Conservation (phyloP, 208 protist genomes). For the Acanthamoeba castellanii region DNA sequence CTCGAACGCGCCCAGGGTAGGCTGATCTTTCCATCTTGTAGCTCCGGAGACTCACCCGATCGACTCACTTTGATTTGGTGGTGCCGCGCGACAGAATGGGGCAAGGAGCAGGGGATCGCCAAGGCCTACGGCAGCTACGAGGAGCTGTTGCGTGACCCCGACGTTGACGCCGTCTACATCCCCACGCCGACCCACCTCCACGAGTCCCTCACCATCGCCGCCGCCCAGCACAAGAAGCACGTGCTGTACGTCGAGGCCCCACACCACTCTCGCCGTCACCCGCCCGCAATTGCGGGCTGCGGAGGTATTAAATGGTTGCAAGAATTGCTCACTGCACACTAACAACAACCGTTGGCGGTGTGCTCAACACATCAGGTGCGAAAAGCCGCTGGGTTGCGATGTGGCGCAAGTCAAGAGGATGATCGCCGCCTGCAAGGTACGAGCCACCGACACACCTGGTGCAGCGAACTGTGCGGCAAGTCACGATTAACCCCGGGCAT, state of each 20-base stretch:
- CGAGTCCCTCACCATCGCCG: neutral
- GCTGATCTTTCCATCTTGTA: neutral
- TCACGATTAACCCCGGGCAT: too few relatives aligned
- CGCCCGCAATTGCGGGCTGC: neutral
- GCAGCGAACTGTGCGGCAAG: too few relatives aligned
- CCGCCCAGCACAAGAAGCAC: constrained; percentile 60
- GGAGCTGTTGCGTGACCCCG: constrained; percentile 28
- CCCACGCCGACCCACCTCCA: constrained; percentile 43
- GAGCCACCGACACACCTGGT: too few relatives aligned
- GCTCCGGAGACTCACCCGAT: neutral
- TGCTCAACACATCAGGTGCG: neutral
- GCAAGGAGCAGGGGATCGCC: neutral
- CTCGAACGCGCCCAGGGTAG: constrained; percentile 6
- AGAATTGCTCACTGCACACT: too few relatives aligned
- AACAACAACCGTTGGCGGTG: too few relatives aligned
- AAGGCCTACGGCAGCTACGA: constrained; percentile 25
- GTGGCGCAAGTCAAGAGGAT: neutral
- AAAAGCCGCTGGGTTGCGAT: constrained; percentile 10
- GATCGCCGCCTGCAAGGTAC: constrained; percentile 24
- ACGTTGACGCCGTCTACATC: constrained; percentile 51
- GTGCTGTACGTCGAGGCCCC: neutral
- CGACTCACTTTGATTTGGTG: neutral
- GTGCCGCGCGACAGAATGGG: neutral
- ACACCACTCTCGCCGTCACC: neutral
- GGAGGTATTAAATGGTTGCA: too few relatives aligned